Evolutionary conservation across 148 eudicot species (phyloP).

Genomic region (Rhododendron simsii): DNA sequence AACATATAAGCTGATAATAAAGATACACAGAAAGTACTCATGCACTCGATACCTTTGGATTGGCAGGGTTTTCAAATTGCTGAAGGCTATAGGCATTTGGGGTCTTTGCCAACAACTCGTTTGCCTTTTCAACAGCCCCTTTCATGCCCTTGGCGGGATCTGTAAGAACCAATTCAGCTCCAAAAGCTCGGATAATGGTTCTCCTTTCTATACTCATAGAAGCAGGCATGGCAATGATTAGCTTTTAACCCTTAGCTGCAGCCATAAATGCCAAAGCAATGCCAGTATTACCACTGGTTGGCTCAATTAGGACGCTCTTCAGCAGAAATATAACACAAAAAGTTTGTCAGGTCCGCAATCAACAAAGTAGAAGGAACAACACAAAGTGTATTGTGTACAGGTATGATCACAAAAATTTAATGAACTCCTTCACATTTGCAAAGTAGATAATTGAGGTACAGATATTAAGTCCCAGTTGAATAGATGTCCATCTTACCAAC

Average conservation of each 20-base stretch:
- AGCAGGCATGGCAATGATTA: constrained; percentile 71
- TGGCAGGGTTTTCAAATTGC: constrained; percentile 81
- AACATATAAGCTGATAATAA: not conserved
- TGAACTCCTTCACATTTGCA: not conserved
- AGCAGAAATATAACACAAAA: not conserved
- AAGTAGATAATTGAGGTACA: too few species aligned
- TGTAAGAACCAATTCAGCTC: constrained; percentile 67
- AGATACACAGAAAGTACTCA: not conserved
- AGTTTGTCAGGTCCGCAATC: constrained; percentile 1
- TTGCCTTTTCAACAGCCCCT: constrained; percentile 45
- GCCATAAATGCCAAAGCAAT: constrained; percentile 88
- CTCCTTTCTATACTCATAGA: constrained; percentile 66
- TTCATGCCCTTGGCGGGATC: constrained; percentile 56
- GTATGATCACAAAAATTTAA: not conserved
- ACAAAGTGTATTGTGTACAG: not conserved
- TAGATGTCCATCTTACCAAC: not conserved
- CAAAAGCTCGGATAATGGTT: constrained; percentile 66
- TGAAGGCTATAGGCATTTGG: constrained; percentile 53
- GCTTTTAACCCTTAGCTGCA: constrained; percentile 82
- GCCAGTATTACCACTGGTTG: constrained; percentile 87
- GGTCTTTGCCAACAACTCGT: constrained; percentile 58
- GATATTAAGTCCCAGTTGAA: not conserved
- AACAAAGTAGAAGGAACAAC: not conserved
- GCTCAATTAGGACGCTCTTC: constrained; percentile 76
- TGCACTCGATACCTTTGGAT: constrained; percentile 53